Evolutionary conservation across 2,329 filamentous ascomycete genomes (phyloP).

Genomic region (Lachnellula suecica): DNA sequence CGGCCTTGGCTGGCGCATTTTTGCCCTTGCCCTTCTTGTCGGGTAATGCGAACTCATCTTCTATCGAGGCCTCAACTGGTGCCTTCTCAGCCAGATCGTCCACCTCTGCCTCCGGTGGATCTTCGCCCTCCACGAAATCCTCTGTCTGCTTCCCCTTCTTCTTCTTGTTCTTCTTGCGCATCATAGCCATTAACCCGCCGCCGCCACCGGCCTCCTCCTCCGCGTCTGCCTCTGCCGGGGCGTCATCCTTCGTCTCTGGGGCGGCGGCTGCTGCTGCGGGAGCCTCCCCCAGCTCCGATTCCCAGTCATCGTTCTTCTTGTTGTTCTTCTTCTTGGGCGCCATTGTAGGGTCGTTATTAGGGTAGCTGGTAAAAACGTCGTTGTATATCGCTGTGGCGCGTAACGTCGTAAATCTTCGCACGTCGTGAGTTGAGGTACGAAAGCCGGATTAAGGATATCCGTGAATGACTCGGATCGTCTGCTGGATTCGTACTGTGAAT

Average conservation of each 20-base stretch:
- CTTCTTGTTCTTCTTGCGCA: slow-evolving; percentile 84
- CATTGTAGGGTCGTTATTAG: slow-evolving; percentile 54
- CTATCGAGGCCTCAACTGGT: slow-evolving; percentile 76
- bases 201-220: slow-evolving; percentile 48
- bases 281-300: slow-evolving; percentile 83
- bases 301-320: slow-evolving; percentile 92
- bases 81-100: slow-evolving; percentile 63
- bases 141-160: slow-evolving; percentile 60
- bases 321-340: slow-evolving; percentile 93
- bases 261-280: slow-evolving; percentile 47
- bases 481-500: too few relatives aligned
- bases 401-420: background rate
- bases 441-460: background rate
- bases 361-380: background rate
- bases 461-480: too few relatives aligned
- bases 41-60: slow-evolving; percentile 82
- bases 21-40: slow-evolving; percentile 70
- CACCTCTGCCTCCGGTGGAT: slow-evolving; percentile 42
- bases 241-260: slow-evolving; percentile 44
- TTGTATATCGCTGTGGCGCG: background rate
- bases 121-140: slow-evolving; percentile 74
- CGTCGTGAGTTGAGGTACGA: background rate
- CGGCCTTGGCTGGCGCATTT: slow-evolving; percentile 47
- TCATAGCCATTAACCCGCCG: slow-evolving; percentile 74
- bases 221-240: slow-evolving; percentile 49